A percentile compares a stretch with the other conserved stretches of the same genome.
Evolutionary conservation across 179 eudicot genomes (phyloP).

Genomic region (Silene noctiflora): DNA sequence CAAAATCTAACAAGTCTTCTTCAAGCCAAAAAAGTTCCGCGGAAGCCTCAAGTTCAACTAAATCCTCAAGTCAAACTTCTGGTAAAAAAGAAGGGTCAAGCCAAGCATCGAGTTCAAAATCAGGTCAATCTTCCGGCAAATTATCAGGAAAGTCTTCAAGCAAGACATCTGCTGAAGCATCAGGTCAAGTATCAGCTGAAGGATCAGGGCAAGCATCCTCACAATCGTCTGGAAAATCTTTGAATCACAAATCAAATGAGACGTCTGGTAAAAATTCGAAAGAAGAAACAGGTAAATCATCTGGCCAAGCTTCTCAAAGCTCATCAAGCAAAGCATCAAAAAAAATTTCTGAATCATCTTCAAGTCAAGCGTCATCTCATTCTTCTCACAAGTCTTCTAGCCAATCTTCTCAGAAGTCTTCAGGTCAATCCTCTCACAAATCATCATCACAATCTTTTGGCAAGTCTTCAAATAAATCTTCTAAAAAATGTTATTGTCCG

Average conservation of each 20-base stretch:
- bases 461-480: background rate
- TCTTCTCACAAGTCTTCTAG: too few species aligned
- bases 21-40: background rate
- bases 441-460: background rate
- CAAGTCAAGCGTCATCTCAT: background rate
- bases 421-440: background rate
- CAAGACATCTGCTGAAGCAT: background rate
- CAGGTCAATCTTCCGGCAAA: background rate
- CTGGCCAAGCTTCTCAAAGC: background rate
- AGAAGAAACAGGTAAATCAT: background rate
- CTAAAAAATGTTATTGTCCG: background rate
- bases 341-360: background rate
- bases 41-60: background rate
- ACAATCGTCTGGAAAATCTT: background rate
- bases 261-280: background rate
- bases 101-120: background rate
- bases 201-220: background rate
- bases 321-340: background rate
- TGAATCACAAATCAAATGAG: background rate
- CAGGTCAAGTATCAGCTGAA: background rate
- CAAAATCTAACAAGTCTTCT: background rate
- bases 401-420: background rate
- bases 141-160: background rate
- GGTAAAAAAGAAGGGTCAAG: background rate
- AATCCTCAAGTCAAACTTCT: background rate